Evolutionary conservation across 2,329 filamentous ascomycete genomes (phyloP).

Genomic region (Claviceps lovelessii): DNA sequence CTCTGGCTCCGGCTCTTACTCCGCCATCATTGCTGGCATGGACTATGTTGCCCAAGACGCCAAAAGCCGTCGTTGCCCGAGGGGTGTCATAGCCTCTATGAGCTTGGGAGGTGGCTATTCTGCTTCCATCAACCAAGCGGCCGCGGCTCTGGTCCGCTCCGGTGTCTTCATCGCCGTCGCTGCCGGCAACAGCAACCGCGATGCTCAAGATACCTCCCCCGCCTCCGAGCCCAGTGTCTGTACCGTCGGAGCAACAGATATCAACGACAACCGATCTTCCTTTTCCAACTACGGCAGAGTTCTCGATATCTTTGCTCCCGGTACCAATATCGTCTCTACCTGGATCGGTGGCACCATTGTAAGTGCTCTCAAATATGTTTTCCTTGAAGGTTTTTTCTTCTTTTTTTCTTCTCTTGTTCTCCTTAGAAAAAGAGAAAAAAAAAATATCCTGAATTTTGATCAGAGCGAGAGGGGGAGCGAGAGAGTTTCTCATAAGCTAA

Average conservation of each 20-base stretch:
- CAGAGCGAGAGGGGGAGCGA: neutral
- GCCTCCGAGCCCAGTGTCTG: constrained; percentile 33
- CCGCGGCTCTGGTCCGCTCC: constrained; percentile 27
- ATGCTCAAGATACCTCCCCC: constrained; percentile 32
- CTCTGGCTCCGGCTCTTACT: constrained; percentile 18
- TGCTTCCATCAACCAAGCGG: constrained; percentile 34
- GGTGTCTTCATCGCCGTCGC: constrained; percentile 42
- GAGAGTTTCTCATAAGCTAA: neutral
- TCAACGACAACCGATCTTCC: constrained; percentile 24
- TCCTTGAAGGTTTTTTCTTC: no score
- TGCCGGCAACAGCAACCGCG: constrained; percentile 34
- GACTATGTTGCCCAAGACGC: constrained; percentile 22
- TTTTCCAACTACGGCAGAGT: constrained; percentile 39
- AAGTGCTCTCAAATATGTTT: neutral
- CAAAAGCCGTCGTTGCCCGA: constrained; percentile 22
- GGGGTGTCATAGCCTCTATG: constrained; percentile 40
- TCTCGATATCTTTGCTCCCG: constrained; percentile 39
- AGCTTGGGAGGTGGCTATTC: constrained; percentile 37
- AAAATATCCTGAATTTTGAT: neutral
- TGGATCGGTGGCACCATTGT: constrained; percentile 28
- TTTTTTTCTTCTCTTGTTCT: no score
- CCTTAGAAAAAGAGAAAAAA: no score
- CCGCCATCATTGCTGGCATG: constrained; percentile 31
- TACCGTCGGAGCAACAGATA: constrained; percentile 37
- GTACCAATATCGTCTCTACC: constrained; percentile 30